Evolutionary conservation across 2,329 filamentous ascomycete genomes (phyloP).

Genomic region (Claviceps cyperi): DNA sequence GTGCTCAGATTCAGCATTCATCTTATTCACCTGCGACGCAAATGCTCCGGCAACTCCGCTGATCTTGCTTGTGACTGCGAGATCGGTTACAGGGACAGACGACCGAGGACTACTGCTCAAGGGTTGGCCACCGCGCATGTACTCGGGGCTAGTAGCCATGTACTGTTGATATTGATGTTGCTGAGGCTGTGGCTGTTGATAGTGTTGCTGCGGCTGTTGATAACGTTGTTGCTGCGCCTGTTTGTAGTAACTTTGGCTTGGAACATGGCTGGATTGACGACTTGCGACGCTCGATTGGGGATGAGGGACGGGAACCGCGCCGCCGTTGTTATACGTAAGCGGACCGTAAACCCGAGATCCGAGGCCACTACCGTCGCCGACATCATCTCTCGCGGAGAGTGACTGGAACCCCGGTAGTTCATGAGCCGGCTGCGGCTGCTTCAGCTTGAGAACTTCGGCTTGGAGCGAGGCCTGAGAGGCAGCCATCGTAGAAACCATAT

Average conservation of each 20-base stretch:
- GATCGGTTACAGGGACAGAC: conserved; percentile 9
- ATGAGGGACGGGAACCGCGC: conserved; percentile 11
- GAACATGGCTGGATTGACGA: conserved; percentile 19
- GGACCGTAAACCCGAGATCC: conserved; percentile 1
- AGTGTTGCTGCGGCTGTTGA: neutral
- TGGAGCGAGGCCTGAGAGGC: conserved; percentile 55
- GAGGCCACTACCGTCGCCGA: neutral
- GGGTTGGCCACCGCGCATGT: conserved; percentile 19
- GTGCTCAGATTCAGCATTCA: conserved; percentile 18
- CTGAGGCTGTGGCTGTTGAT: conserved; percentile 12
- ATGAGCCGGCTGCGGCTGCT: conserved; percentile 32
- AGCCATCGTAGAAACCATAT: conserved; percentile 57
- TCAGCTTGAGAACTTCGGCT: conserved; percentile 44
- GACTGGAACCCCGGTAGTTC: conserved; percentile 21
- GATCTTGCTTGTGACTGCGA: conserved; percentile 19
- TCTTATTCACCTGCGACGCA: conserved; percentile 21
- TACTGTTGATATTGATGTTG: conserved; percentile 14
- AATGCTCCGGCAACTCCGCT: conserved; percentile 21
- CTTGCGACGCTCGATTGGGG: conserved; percentile 19
- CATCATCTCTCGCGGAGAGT: neutral
- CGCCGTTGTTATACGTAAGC: conserved; percentile 13
- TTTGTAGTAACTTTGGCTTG: conserved; percentile 7
- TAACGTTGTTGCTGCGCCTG: conserved; percentile 8
- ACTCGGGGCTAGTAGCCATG: conserved; percentile 21
- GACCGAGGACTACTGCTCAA: conserved; percentile 20